Conservation (phyloP, 139 green algal species). For the Haematococcus lacustris region DNA sequence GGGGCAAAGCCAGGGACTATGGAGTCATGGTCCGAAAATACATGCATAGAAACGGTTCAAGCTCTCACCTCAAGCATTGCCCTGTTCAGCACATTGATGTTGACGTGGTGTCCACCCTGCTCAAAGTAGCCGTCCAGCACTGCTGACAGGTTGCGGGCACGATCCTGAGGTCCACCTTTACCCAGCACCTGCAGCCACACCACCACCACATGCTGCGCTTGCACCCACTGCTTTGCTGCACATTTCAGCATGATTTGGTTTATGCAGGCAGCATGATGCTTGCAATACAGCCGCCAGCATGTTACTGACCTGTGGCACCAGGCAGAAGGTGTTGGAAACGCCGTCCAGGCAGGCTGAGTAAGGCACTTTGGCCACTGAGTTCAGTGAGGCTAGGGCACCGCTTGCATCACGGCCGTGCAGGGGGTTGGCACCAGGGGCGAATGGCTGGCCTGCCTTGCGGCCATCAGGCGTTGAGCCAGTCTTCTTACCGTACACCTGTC, state of each 20-base stretch:
- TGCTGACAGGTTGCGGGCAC: constrained; percentile 45
- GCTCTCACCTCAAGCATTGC: too few species aligned
- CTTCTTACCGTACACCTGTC: constrained; percentile 41
- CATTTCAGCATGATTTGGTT: too few species aligned
- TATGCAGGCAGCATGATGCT: too few species aligned
- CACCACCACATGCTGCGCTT: too few species aligned
- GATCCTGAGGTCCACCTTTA: constrained; percentile 22
- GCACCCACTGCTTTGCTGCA: too few species aligned
- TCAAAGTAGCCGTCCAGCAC: constrained; percentile 70
- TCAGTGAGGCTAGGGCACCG: constrained; percentile 60
- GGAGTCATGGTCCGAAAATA: too few species aligned
- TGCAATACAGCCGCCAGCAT: too few species aligned
- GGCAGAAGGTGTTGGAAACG: constrained; percentile 69
- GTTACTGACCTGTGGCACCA: constrained; percentile 36
- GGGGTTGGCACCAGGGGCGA: constrained; percentile 60
- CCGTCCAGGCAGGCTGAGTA: constrained; percentile 66
- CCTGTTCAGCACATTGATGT: constrained; percentile 75
- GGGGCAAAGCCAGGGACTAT: too few species aligned
- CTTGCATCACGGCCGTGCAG: constrained; percentile 57
- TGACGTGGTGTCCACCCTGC: constrained; percentile 63
- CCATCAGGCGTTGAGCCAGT: constrained; percentile 65
- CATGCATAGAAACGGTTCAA: too few species aligned
- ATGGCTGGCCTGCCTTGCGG: constrained; percentile 56
- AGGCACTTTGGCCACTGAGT: constrained; percentile 42
- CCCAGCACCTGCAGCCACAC: constrained; percentile 27